phyloP scores from a whole-genome alignment of 2,329 filamentous ascomycete genomes.

The Colletotrichum navitas region DNA sequence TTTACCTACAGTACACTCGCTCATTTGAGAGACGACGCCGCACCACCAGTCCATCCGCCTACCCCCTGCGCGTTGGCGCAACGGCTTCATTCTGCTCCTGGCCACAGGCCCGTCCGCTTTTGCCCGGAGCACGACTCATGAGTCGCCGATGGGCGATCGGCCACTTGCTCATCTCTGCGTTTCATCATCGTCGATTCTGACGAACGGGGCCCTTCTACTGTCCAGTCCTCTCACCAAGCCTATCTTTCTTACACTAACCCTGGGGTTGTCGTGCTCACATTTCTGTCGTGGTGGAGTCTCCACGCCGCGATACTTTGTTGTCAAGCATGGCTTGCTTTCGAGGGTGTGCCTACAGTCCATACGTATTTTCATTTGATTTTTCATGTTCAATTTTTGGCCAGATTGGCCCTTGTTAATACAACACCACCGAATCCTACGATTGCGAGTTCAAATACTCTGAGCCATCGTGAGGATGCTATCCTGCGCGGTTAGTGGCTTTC shows the following conservation, averaged over 20 bases:
- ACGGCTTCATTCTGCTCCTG: slow-evolving; percentile 27
- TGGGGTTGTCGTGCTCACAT: slow-evolving; percentile 5
- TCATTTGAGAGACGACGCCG: slow-evolving; percentile 12
- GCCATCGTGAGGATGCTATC: slow-evolving; percentile 24
- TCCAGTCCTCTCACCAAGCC: slow-evolving; percentile 12
- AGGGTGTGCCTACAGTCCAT: slow-evolving; percentile 35
- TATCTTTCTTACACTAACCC: neutral
- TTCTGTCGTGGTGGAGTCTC: slow-evolving; percentile 26
- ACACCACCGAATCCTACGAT: slow-evolving; percentile 22
- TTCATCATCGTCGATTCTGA: slow-evolving; percentile 6
- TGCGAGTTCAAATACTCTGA: slow-evolving; percentile 25
- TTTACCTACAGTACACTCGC: neutral
- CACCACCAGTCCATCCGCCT: slow-evolving; percentile 5
- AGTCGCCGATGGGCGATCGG: slow-evolving; percentile 26
- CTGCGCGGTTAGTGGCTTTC: slow-evolving; percentile 18
- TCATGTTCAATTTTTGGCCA: neutral
- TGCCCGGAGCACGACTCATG: slow-evolving; percentile 19
- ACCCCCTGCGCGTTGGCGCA: slow-evolving; percentile 22
- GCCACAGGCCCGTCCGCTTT: slow-evolving; percentile 13
- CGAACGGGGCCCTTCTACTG: slow-evolving; percentile 6
- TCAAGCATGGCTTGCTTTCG: slow-evolving; percentile 27
- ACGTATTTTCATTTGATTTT: neutral
- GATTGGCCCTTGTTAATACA: slow-evolving; percentile 14
- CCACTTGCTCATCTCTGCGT: slow-evolving; percentile 28
- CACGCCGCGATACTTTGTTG: slow-evolving; percentile 25